A percentile compares a stretch with the other conserved stretches of the same genome.
Evolutionary conservation across 2,329 filamentous ascomycete species (phyloP).

Genomic region (Colletotrichum echinochloae): DNA sequence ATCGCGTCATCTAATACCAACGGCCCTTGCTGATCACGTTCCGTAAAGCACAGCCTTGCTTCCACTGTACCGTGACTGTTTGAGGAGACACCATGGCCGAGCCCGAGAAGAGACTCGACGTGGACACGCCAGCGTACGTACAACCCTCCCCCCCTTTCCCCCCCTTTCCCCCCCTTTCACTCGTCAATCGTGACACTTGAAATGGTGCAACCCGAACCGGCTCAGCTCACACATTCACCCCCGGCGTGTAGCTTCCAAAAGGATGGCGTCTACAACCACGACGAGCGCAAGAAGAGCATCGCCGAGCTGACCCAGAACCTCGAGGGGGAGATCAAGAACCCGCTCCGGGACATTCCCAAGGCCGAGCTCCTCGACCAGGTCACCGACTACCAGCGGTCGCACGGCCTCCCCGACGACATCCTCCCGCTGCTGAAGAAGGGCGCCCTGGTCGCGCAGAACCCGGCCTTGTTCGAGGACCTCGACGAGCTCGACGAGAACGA

Average conservation of each 20-base stretch:
- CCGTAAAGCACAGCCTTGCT: not conserved
- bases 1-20: not conserved
- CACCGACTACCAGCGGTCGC: constrained; percentile 63
- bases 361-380: constrained; percentile 66
- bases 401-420: constrained; percentile 59
- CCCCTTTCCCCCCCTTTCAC: not conserved
- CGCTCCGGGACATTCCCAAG: constrained; percentile 62
- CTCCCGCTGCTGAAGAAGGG: constrained; percentile 61
- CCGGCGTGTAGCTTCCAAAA: not conserved
- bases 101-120: constrained; percentile 16
- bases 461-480: constrained; percentile 60
- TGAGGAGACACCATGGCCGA: not conserved
- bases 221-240: not conserved
- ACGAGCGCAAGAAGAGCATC: constrained; percentile 25
- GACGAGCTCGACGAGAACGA: constrained; percentile 59
- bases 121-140: constrained; percentile 11
- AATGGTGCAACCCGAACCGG: too few species aligned
- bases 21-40: not conserved
- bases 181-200: not conserved
- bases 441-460: constrained; percentile 64
- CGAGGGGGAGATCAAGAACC: constrained; percentile 56
- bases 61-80: not conserved
- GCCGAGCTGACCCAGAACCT: constrained; percentile 24
- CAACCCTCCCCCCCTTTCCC: not conserved
- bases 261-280: constrained; percentile 2